These are phyloP conservation scores for Boletus tylopilopsis DNA, from an alignment of 768 basidiomycete genomes.

Conservation along the genomic window DNA sequence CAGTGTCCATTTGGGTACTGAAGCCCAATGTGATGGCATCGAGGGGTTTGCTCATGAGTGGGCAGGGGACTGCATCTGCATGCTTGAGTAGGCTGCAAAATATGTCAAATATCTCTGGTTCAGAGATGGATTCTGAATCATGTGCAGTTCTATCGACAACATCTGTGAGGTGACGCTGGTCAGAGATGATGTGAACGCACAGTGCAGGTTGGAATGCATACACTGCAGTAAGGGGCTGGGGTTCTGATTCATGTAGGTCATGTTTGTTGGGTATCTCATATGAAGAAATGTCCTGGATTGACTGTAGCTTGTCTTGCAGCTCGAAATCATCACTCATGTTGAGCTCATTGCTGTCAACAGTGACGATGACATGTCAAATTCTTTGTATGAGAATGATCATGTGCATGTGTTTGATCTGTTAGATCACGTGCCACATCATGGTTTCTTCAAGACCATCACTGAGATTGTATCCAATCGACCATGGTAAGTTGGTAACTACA, in stretches of 20 bases:
- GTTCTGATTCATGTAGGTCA: slow-evolving; percentile 56
- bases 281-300: slow-evolving; percentile 52
- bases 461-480: too few relatives aligned
- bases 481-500: slow-evolving; percentile 20
- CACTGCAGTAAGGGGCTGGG: slow-evolving; percentile 58
- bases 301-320: slow-evolving; percentile 73
- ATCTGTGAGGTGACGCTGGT: slow-evolving; percentile 37
- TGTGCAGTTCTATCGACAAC: slow-evolving; percentile 81
- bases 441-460: not conserved
- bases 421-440: slow-evolving; percentile 4
- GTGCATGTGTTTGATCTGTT: slow-evolving; percentile 22
- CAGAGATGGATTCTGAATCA: slow-evolving; percentile 66
- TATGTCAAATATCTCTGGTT: slow-evolving; percentile 72
- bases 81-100: slow-evolving; percentile 81
- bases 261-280: slow-evolving; percentile 71
- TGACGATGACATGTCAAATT: slow-evolving; percentile 4
- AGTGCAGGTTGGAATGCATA: slow-evolving; percentile 26
- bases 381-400: slow-evolving; percentile 18
- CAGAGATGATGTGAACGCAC: not conserved
- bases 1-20: slow-evolving; percentile 66
- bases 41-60: slow-evolving; percentile 78
- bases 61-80: slow-evolving; percentile 55
- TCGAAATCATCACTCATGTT: slow-evolving; percentile 53
- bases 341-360: slow-evolving; percentile 4
- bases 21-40: slow-evolving; percentile 83